Conservation (phyloP, 108 stramenopile genomes). For the Skeletonema grethae region DNA sequence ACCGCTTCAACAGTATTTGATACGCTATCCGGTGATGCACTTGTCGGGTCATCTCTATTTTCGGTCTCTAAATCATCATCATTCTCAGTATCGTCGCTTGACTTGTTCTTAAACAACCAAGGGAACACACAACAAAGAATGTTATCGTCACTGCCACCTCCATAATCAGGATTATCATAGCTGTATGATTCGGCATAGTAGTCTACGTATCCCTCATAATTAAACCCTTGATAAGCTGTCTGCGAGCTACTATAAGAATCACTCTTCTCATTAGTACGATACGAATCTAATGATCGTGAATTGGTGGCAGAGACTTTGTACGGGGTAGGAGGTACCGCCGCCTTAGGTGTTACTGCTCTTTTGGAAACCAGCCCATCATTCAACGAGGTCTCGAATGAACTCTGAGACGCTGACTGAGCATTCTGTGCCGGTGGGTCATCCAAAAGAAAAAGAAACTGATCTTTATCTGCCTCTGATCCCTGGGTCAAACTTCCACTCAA, state of each 20-base stretch:
- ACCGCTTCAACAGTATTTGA: constrained; percentile 52
- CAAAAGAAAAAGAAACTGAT: background rate
- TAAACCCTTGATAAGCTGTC: constrained; percentile 29
- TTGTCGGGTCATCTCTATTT: constrained; percentile 47
- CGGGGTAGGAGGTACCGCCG: background rate
- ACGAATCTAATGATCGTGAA: constrained; percentile 14
- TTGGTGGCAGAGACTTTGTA: constrained; percentile 16
- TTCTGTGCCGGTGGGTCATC: background rate
- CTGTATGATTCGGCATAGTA: constrained; percentile 39
- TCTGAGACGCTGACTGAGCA: background rate
- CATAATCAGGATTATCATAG: constrained; percentile 6
- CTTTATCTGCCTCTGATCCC: background rate
- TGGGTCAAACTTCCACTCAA: background rate
- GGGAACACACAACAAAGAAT: constrained; percentile 23
- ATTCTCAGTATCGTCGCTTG: constrained; percentile 32
- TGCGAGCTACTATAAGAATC: constrained; percentile 1
- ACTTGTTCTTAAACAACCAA: constrained; percentile 1
- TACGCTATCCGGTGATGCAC: constrained; percentile 42
- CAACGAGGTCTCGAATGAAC: constrained; percentile 15
- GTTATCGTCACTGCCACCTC: background rate
- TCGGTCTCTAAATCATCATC: constrained; percentile 20
- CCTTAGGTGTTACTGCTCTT: background rate
- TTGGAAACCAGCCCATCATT: constrained; percentile 7
- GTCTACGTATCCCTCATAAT: constrained; percentile 48
- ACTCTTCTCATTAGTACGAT: constrained; percentile 6